Evolutionary conservation across 495 filamentous ascomycete species (phyloP), one percentile per base, ranked within the genome.

Genomic region (Penicillium cinerascens): DNA sequence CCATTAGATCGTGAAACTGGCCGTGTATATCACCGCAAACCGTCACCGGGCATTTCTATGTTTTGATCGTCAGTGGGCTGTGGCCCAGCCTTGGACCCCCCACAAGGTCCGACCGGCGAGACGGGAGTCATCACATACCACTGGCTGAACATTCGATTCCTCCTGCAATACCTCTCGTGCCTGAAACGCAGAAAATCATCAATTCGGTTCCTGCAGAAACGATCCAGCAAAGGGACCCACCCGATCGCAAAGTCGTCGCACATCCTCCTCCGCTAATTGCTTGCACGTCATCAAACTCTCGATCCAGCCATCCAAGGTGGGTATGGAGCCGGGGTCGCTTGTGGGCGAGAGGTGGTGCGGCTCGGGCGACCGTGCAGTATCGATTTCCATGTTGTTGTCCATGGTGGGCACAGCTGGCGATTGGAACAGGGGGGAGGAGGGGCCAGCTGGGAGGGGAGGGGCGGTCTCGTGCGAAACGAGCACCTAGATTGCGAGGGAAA

Each of bases 321-420:
- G 87, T 75, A 96, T 93, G 51, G 91, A 87, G 29, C 89, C 82
- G 9, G 95, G 85, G 70, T 97, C 95, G 43, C 83, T 79, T 20
- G 80, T 76, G 56, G 87, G 83, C 47, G 87, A 80, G 63, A 89
- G 73, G 59, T 80, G 77, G 67, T 92, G 82, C 55, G 91, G 88
- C 64, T 95, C 85, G 55, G 91, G 88, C 57, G 85, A 82, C 68
- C 91, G 87, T 63, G 87, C 88, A 42, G 77, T 69, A 62, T 81
- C 78, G 57, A 96, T 91, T 70, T 98, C 93, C 93, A 98, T 98
- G 72, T 95, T 96, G 64, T 91, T 96, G 75, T 98, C 93, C 92
- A 96, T 96, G 50, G 59, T 55, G 58, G 56, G 56, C 55, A 58
- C 61, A 58, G 59, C 52, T 62, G 57, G 47, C 47, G 55, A 49